A percentile compares a stretch with the other conserved stretches of the same genome.
Evolutionary conservation across 352 stramenopile species (phyloP).

Genomic region (Pilasporangium apinafurcum): DNA sequence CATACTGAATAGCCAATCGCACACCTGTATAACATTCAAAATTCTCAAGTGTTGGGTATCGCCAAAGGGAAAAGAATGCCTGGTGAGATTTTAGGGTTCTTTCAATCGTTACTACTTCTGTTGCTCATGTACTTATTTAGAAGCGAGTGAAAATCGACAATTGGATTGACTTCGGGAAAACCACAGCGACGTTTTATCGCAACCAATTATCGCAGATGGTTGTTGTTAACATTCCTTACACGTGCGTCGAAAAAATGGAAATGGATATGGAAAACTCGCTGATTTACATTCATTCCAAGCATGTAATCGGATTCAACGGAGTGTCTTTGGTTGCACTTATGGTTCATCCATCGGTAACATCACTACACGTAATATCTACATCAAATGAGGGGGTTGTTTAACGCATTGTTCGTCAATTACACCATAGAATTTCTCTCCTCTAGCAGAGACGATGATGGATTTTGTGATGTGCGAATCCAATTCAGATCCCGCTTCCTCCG

Average conservation of each 20-base stretch:
- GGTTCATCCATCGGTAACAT: slow-evolving; percentile 1
- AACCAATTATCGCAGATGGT: slow-evolving; percentile 24
- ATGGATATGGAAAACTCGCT: slow-evolving; percentile 17
- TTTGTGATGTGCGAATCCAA: no score
- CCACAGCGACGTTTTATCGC: slow-evolving; percentile 45
- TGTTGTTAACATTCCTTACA: slow-evolving; percentile 50
- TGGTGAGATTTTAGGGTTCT: slow-evolving; percentile 15
- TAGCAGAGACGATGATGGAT: no score
- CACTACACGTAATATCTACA: slow-evolving; percentile 3
- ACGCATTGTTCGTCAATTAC: no score
- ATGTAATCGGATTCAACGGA: slow-evolving; percentile 1
- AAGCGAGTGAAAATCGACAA: slow-evolving; percentile 31
- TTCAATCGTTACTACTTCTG: background rate
- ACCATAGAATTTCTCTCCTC: no score
- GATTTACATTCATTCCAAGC: slow-evolving; percentile 13
- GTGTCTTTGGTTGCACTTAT: slow-evolving; percentile 8
- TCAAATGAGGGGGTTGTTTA: no score
- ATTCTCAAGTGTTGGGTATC: slow-evolving; percentile 29
- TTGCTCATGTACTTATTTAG: slow-evolving; percentile 8
- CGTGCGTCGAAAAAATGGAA: slow-evolving; percentile 31
- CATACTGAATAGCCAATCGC: slow-evolving; percentile 13
- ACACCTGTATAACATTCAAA: slow-evolving; percentile 13
- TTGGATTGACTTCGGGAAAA: slow-evolving; percentile 46
- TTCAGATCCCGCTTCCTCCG: no score
- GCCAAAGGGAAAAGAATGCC: slow-evolving; percentile 2